phyloP scores from a whole-genome alignment of 495 filamentous ascomycete species.

The Cercophora samala region DNA sequence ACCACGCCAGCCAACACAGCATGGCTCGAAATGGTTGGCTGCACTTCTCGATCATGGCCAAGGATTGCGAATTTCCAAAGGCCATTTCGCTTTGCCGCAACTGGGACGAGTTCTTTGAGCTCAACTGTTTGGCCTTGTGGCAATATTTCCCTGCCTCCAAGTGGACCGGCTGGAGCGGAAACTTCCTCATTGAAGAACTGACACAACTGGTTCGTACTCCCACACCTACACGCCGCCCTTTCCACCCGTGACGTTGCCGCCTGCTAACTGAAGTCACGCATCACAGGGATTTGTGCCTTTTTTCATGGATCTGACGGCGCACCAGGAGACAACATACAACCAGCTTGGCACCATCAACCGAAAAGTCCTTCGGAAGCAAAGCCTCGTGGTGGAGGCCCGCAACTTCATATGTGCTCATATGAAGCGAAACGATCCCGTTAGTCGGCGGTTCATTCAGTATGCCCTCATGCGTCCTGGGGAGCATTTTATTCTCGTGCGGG shows the following conservation, averaged over 20 bases:
- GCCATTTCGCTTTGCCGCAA: conserved; percentile 52
- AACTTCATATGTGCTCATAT: conserved; percentile 53
- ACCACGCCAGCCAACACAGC: conserved; percentile 52
- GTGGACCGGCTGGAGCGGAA: conserved; percentile 43
- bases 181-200: conserved; percentile 38
- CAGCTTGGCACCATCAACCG: conserved; percentile 29
- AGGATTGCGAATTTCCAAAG: conserved; percentile 45
- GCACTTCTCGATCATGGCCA: conserved; percentile 53
- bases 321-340: conserved; percentile 31
- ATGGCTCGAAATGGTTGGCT: conserved; percentile 52
- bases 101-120: conserved; percentile 53
- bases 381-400: conserved; percentile 37
- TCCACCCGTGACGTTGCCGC: neutral
- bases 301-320: conserved; percentile 34
- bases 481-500: conserved; percentile 44
- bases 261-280: neutral
- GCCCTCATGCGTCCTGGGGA: conserved; percentile 42
- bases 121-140: conserved; percentile 46
- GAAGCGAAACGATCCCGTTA: conserved; percentile 48
- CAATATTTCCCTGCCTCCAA: conserved; percentile 51
- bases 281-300: conserved; percentile 47
- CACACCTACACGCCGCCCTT: neutral
- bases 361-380: conserved; percentile 36
- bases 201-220: conserved; percentile 35
- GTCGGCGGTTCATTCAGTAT: conserved; percentile 52